A percentile compares a stretch with the other conserved stretches of the same genome.
Evolutionary conservation across 139 green algal genomes (phyloP).

Genomic region (Eudorina sp.): DNA sequence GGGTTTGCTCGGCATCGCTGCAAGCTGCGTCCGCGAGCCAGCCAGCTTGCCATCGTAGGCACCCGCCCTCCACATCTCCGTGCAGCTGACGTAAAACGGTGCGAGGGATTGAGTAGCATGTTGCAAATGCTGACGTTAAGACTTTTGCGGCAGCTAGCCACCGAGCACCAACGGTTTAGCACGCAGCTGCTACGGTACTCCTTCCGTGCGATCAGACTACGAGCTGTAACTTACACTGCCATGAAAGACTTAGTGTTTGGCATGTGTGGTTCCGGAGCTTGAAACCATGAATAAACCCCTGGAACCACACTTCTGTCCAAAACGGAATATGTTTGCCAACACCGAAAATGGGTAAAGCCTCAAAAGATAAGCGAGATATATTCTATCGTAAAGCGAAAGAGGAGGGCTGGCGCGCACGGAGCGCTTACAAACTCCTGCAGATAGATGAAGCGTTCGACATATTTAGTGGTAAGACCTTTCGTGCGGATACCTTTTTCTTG

Average conservation of each 20-base stretch:
- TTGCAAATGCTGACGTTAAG: too few relatives aligned
- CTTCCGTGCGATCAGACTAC: too few relatives aligned
- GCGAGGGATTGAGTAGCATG: neutral
- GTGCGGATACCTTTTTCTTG: neutral
- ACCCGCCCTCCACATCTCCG: neutral
- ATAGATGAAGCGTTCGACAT: conserved; percentile 97
- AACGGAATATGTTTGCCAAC: neutral
- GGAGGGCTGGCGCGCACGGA: conserved; percentile 96
- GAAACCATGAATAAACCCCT: too few relatives aligned
- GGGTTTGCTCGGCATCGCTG: conserved; percentile 9
- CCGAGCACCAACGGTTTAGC: too few relatives aligned
- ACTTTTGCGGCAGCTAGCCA: too few relatives aligned
- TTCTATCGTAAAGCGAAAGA: conserved; percentile 98
- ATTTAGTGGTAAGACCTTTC: conserved; percentile 77
- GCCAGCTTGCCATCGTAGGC: neutral
- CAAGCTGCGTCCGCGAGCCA: neutral
- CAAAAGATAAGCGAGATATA: conserved; percentile 96
- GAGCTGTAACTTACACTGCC: too few relatives aligned
- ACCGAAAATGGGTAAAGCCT: conserved; percentile 74
- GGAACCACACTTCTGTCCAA: neutral
- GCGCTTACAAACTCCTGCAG: conserved; percentile 98
- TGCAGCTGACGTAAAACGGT: neutral
- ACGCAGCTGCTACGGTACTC: too few relatives aligned
- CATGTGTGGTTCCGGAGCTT: too few relatives aligned
- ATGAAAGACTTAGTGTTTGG: too few relatives aligned